These are phyloP conservation scores for Curvularia spicifera DNA, from an alignment of 2,329 filamentous ascomycete genomes.

Conservation along the genomic window DNA sequence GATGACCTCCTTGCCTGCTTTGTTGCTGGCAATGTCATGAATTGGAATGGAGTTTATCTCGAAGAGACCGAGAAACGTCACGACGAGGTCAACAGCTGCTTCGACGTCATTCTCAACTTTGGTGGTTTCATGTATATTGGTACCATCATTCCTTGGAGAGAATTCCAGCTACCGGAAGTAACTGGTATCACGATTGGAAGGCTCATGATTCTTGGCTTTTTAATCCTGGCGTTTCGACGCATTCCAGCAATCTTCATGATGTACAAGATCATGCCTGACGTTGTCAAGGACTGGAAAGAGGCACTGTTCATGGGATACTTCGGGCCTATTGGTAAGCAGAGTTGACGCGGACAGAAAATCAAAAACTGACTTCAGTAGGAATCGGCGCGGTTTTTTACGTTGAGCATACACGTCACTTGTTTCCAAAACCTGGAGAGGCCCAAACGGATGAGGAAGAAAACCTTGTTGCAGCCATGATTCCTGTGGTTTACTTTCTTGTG, in stretches of 20 bases:
- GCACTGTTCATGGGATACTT: constrained; percentile 67
- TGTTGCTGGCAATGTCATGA: constrained; percentile 64
- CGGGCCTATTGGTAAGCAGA: constrained; percentile 48
- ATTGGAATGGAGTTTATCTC: constrained; percentile 68
- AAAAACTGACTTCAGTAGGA: constrained; percentile 21
- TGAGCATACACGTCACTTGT: constrained; percentile 54
- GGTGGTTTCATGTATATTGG: constrained; percentile 67
- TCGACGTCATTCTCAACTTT: constrained; percentile 66
- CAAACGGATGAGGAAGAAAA: constrained; percentile 51
- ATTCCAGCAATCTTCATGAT: constrained; percentile 62
- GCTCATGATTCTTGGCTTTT: constrained; percentile 59
- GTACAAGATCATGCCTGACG: constrained; percentile 63
- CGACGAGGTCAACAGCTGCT: constrained; percentile 65
- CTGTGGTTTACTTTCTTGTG: constrained; percentile 57
- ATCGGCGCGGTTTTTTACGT: constrained; percentile 56
- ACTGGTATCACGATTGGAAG: constrained; percentile 61
- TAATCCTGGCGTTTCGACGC: constrained; percentile 62
- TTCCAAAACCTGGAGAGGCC: constrained; percentile 51
- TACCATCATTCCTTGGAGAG: constrained; percentile 61
- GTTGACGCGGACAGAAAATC: neutral
- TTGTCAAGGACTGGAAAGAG: constrained; percentile 62
- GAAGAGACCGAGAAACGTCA: constrained; percentile 62
- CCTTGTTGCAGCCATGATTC: constrained; percentile 50
- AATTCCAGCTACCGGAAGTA: constrained; percentile 60
- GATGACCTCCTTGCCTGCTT: constrained; percentile 68